Conservation (phyloP, 2,329 filamentous ascomycete species). For the Fusarium pseudonygamai region DNA sequence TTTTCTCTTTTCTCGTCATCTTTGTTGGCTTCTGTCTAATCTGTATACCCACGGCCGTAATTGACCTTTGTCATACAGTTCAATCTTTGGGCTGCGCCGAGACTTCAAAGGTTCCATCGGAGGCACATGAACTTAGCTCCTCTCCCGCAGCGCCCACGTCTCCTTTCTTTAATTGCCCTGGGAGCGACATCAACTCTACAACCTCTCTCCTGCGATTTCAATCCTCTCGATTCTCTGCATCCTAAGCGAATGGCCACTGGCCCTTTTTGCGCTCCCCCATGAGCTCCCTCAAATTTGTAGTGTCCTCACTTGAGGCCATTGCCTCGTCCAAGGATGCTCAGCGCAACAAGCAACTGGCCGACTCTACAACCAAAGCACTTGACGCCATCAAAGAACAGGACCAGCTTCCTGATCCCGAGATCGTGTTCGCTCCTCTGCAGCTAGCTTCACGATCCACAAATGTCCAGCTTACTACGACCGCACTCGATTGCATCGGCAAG, state of each 20-base stretch:
- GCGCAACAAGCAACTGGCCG: slow-evolving; percentile 84
- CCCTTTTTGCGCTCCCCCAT: slow-evolving; percentile 67
- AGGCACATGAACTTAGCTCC: slow-evolving; percentile 25
- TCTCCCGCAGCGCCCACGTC: slow-evolving; percentile 21
- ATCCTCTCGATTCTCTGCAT: slow-evolving; percentile 9
- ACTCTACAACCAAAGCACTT: slow-evolving; percentile 83
- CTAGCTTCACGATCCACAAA: slow-evolving; percentile 89
- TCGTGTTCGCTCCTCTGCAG: slow-evolving; percentile 90
- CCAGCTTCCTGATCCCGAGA: slow-evolving; percentile 85
- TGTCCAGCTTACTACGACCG: slow-evolving; percentile 85
- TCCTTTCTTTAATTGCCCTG: slow-evolving; percentile 38
- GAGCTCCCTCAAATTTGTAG: slow-evolving; percentile 95
- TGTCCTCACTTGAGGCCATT: slow-evolving; percentile 92
- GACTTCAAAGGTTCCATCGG: neutral
- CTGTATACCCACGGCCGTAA: neutral
- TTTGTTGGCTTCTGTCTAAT: neutral
- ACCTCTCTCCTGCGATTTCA: slow-evolving; percentile 14
- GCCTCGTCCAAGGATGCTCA: slow-evolving; percentile 90
- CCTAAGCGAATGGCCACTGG: slow-evolving; percentile 57
- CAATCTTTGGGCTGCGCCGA: neutral
- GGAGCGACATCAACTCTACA: slow-evolving; percentile 28
- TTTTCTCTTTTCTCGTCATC: neutral
- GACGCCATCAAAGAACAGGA: slow-evolving; percentile 88
- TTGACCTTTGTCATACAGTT: neutral
- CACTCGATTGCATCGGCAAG: slow-evolving; percentile 98